Evolutionary conservation across 176 grass and related monocot genomes (phyloP), one percentile per base, ranked within the genome.

Genomic region (Otatea glauca): DNA sequence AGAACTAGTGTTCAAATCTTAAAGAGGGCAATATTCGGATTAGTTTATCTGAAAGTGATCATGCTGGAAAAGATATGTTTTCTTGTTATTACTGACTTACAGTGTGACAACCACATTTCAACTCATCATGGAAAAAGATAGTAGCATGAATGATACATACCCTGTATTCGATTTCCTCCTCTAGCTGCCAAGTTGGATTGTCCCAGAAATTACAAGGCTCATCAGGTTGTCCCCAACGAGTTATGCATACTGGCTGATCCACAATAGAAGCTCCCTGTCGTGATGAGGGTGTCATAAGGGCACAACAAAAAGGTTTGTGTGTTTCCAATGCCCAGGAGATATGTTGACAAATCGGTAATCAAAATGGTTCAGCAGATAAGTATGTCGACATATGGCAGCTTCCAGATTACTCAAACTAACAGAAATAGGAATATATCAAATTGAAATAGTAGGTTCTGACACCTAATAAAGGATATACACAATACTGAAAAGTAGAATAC

Each of bases 181-280:
- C 91, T 12, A 66, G 7, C 23, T 89, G 72, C 96, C 89, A 91
- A 51, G 60, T 79, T 77, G 88, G 86, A 39, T 53, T 81, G 68
- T 94, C 85, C 93, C 93, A 99, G 74, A 96, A 96, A 94, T 89
- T 92, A 86, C 5, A 81, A 32, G 81, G 68, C 66, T 94, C 88
- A 10, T 95, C 91, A 84, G 91, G 79, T 43, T 89, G 77, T 73
- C 93, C 96, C 91, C 93, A 94, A 14, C 71, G 84, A 74, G 86
- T 81, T 88, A 99, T 99, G 81, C 93, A 99, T 11, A 99, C 93
- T 0, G 87, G 91, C 83, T 99, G 96, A 92, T 99, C 96, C 68
- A 96, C 90, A 78, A 99, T 99, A 56, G 93, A 96, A 81, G 96
- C 93, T 43, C 96, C 96, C 96, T 99, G 74, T 71, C 0, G 90